Evolutionary conservation across 2,329 filamentous ascomycete genomes (phyloP), one percentile per base, ranked within the genome.

Genomic region (Penicillium sp.): DNA sequence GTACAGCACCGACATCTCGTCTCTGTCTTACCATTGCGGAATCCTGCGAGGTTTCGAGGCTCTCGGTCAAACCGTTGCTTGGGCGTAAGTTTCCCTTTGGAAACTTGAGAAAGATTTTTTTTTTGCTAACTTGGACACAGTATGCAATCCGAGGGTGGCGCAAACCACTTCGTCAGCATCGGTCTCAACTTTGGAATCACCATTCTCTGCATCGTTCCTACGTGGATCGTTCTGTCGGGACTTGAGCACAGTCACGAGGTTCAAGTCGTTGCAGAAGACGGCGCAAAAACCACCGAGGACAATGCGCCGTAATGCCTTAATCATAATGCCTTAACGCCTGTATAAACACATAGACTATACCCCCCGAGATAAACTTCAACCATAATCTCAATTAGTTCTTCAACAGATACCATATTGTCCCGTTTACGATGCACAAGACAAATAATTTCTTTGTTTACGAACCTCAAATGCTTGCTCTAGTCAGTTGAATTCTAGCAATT

Each of bases 151-250:
- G 54, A 63, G 31, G 60, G 58, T 20, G 46, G 43, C 25, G 58
- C 60, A 10, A 63, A 63, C 42, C 58, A 63, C 47, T 63, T 63
- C 25, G 51, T 63, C 48, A 63, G 60, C 44, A 63, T 63, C 42
- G 60, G 60, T 18, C 51, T 63, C 33, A 63, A 63, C 47, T 63
- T 63, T 24, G 60, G 60, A 16, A 63, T 63, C 36, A 63, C 60
- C 2, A 11, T 63, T 22, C 24, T 63, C n/a, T 54, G 56, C 27
- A 27, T 63, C 28, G n/a, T 56, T 40, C 58, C 60, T 7, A 63
- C 60, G 3, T 63, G 60, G 60, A 58, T 63, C 30, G 57, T 63
- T 18, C 46, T 63, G 4, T 61, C 58, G 22, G 58, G 51, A 27
- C 48, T 63, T 38, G 60, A 63, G 28, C 60, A 63, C 39, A 61